Evolutionary conservation across 2,329 filamentous ascomycete species (phyloP).

Genomic region (Polychaeton citri): DNA sequence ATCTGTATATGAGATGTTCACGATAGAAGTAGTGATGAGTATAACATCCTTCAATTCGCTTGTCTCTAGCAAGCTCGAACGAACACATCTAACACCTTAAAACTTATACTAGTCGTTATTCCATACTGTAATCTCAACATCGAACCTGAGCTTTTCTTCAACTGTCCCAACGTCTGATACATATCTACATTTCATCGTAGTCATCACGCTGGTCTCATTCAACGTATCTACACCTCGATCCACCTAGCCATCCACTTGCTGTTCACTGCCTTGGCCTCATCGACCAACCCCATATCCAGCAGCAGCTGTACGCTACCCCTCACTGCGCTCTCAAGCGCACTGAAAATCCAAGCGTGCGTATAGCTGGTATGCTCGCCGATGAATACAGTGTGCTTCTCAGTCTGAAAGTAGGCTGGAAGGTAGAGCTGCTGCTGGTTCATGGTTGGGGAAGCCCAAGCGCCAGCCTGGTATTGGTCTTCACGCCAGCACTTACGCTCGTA

Average conservation of each 20-base stretch:
- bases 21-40: too few species aligned
- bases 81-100: too few species aligned
- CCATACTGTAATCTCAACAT: too few species aligned
- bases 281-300: conserved; percentile 51
- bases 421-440: conserved; percentile 57
- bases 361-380: conserved; percentile 52
- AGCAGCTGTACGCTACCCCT: conserved; percentile 51
- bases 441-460: conserved; percentile 44
- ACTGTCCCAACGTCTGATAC: too few species aligned
- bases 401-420: conserved; percentile 59
- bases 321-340: conserved; percentile 54
- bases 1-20: too few species aligned
- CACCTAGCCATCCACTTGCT: conserved; percentile 57
- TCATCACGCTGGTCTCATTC: too few species aligned
- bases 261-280: conserved; percentile 53
- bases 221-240: conserved; percentile 40
- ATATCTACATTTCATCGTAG: too few species aligned
- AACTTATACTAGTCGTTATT: too few species aligned
- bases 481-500: conserved; percentile 55
- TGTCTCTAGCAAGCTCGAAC: too few species aligned
- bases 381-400: conserved; percentile 55
- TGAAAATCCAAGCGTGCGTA: conserved; percentile 59
- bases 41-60: too few species aligned
- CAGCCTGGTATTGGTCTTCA: conserved; percentile 46
- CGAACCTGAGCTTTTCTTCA: too few species aligned